Evolutionary conservation across 768 basidiomycete genomes (phyloP).

Genomic region (Exidia glandulosa): DNA sequence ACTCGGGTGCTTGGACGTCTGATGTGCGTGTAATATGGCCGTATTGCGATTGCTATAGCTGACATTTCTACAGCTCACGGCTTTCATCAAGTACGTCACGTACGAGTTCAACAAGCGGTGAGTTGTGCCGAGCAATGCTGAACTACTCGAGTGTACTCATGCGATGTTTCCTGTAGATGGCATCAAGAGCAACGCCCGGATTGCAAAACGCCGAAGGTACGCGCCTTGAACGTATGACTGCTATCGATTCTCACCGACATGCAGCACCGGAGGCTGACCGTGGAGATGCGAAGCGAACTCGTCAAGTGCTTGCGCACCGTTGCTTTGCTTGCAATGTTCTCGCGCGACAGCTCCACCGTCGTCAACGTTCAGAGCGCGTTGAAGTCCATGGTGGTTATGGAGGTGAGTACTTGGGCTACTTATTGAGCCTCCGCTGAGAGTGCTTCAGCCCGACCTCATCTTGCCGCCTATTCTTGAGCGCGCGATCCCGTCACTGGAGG

Average conservation of each 20-base stretch:
- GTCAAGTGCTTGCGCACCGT: slow-evolving; percentile 76
- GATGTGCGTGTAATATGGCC: slow-evolving; percentile 37
- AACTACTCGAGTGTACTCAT: neutral
- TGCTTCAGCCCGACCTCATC: slow-evolving; percentile 54
- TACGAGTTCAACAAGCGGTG: slow-evolving; percentile 77
- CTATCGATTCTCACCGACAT: slow-evolving; percentile 1
- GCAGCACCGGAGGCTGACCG: slow-evolving; percentile 66
- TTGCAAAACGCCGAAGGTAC: slow-evolving; percentile 67
- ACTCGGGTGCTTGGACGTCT: slow-evolving; percentile 72
- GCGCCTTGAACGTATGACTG: neutral
- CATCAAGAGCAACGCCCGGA: slow-evolving; percentile 64
- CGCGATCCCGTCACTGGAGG: slow-evolving; percentile 78
- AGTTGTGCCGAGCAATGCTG: slow-evolving; percentile 4
- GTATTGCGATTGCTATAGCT: slow-evolving; percentile 3
- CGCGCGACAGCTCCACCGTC: slow-evolving; percentile 64
- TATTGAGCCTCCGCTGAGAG: neutral
- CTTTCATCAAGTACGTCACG: slow-evolving; percentile 76
- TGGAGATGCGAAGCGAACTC: slow-evolving; percentile 69
- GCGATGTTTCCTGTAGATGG: slow-evolving; percentile 52
- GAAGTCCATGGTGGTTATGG: slow-evolving; percentile 74
- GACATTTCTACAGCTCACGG: slow-evolving; percentile 42
- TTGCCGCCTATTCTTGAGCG: slow-evolving; percentile 72
- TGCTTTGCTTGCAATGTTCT: slow-evolving; percentile 82
- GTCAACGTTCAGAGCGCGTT: slow-evolving; percentile 68
- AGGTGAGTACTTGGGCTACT: slow-evolving; percentile 15